Conservation (phyloP, 129 eudicot species). For the Tanacetum coccineum region DNA sequence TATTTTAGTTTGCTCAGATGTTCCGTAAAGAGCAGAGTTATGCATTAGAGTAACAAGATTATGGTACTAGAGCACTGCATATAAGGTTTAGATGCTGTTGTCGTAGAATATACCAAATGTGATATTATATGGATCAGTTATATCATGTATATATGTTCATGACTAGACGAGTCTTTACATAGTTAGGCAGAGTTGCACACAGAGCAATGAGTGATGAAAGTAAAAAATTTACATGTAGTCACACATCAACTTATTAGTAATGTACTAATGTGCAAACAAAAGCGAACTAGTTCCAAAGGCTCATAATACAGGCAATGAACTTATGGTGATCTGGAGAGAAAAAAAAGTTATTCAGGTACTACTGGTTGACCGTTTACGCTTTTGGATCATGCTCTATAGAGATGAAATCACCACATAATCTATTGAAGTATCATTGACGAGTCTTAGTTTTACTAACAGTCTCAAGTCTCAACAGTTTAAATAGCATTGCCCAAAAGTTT, state of each 20-base stretch:
- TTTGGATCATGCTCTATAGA: neutral
- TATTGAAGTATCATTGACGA: neutral
- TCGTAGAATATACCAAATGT: neutral
- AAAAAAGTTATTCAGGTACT: no score
- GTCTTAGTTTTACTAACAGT: neutral
- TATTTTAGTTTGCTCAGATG: neutral
- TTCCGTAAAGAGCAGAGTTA: neutral
- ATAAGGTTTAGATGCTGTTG: neutral
- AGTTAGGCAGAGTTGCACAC: neutral
- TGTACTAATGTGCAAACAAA: no score
- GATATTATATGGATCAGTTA: constrained; percentile 7
- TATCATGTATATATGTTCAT: constrained; percentile 8
- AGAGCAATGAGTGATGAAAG: neutral
- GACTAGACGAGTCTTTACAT: neutral
- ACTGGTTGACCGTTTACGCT: no score
- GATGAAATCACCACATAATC: neutral
- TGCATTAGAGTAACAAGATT: neutral
- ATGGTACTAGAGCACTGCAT: neutral
- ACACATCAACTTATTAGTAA: neutral
- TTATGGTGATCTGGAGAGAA: neutral
- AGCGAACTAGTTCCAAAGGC: neutral
- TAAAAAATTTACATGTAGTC: neutral
- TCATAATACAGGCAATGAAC: neutral
- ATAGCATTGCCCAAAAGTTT: no score
- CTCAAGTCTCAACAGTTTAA: no score